These are phyloP conservation scores for Daldinia vernicosa DNA, from an alignment of 495 filamentous ascomycete genomes.

Conservation along the genomic window DNA sequence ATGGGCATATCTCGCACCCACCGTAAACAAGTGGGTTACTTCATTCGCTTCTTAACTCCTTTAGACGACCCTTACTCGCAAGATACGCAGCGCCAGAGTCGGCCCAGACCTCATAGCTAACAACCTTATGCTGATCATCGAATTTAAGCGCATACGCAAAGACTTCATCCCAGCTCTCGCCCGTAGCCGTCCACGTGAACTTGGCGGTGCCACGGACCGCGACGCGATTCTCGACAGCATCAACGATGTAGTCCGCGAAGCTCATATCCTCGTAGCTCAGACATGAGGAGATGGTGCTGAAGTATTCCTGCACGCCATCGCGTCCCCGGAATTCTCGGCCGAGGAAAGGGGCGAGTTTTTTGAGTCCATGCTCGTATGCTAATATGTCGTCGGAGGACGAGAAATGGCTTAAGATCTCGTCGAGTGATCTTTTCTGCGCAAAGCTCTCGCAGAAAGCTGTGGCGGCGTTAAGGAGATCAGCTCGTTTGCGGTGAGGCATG, in stretches of 20 bases:
- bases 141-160: conserved; percentile 66
- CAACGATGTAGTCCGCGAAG: conserved; percentile 64
- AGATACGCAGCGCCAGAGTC: conserved; percentile 72
- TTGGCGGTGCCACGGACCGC: conserved; percentile 58
- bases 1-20: background rate
- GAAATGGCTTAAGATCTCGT: conserved; percentile 61
- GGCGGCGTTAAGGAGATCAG: conserved; percentile 55
- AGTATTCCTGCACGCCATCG: conserved; percentile 60
- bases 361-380: conserved; percentile 66
- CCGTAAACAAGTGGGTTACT: background rate
- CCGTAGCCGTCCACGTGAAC: conserved; percentile 61
- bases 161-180: conserved; percentile 65
- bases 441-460: conserved; percentile 60
- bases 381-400: conserved; percentile 48
- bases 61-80: conserved; percentile 54
- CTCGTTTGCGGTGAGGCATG: conserved; percentile 42
- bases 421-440: conserved; percentile 44
- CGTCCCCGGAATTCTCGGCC: conserved; percentile 62
- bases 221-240: conserved; percentile 55
- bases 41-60: conserved; percentile 41
- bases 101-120: conserved; percentile 68
- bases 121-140: conserved; percentile 54
- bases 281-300: conserved; percentile 51
- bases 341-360: conserved; percentile 63
- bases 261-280: conserved; percentile 59